Evolutionary conservation across 305 asterid genomes (phyloP).

Genomic region (Galium porrigens): DNA sequence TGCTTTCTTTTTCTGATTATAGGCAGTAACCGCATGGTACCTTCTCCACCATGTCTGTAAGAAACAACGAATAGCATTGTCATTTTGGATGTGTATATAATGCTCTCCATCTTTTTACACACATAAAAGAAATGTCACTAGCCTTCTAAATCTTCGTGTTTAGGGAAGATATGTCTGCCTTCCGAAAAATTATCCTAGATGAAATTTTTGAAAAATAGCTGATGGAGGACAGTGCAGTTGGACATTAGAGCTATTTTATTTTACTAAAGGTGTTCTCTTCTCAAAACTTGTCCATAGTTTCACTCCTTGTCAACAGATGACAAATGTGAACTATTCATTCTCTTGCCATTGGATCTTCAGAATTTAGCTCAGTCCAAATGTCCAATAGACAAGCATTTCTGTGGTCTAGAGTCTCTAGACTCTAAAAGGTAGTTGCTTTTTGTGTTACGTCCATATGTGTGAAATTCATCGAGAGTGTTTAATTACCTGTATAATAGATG

Average conservation of each 20-base stretch:
- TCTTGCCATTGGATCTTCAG: not conserved
- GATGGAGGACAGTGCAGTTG: not conserved
- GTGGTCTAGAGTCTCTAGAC: not conserved
- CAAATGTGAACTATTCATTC: not conserved
- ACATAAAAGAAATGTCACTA: not conserved
- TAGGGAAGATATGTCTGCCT: not conserved
- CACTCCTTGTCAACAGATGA: not conserved
- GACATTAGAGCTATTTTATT: not conserved
- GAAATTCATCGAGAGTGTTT: not conserved
- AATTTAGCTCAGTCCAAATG: not conserved
- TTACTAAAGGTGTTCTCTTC: not conserved
- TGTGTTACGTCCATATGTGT: not conserved
- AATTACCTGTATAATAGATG: conserved; percentile 60
- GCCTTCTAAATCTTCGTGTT: not conserved
- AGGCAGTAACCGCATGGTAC: conserved; percentile 44
- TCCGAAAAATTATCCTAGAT: not conserved
- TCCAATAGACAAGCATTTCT: not conserved
- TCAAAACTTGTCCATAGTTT: not conserved
- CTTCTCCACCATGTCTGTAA: conserved; percentile 71
- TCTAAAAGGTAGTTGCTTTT: not conserved
- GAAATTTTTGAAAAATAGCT: not conserved
- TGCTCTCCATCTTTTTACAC: not conserved
- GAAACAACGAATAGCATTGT: conserved; percentile 16
- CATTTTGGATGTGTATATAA: conserved; percentile 4
- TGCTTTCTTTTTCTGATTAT: conserved; percentile 46